phyloP scores from a whole-genome alignment of 192 early-diverging fungal species.

The Obelidium mucronatum region DNA sequence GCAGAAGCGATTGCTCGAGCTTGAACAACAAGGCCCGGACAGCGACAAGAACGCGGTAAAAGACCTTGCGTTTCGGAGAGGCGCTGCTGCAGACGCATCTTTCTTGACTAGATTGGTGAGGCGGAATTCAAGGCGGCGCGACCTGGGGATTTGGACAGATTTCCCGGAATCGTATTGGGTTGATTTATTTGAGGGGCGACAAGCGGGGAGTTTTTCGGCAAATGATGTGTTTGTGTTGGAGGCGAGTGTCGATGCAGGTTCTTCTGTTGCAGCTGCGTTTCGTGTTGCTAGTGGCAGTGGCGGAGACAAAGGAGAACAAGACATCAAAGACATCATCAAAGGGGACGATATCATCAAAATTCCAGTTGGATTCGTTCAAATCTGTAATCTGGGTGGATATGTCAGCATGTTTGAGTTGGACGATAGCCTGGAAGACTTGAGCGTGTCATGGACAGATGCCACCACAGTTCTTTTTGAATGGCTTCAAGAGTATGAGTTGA shows the following conservation, averaged over 20 bases:
- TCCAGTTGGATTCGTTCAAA: slow-evolving; percentile 3
- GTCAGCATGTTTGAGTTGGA: slow-evolving; percentile 27
- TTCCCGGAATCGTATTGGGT: not conserved
- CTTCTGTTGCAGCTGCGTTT: not conserved
- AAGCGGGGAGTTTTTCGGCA: not conserved
- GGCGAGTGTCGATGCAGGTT: not conserved
- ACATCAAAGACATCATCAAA: too few species aligned
- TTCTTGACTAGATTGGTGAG: not conserved
- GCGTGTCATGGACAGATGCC: slow-evolving; percentile 28
- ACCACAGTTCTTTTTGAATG: slow-evolving; percentile 25
- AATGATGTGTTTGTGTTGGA: not conserved
- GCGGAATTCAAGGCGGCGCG: not conserved
- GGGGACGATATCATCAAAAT: too few species aligned
- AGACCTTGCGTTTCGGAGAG: not conserved
- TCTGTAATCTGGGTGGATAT: not conserved
- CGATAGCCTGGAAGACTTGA: not conserved
- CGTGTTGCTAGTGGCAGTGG: too few species aligned
- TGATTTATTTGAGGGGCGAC: slow-evolving; percentile 20
- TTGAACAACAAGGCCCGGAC: too few species aligned
- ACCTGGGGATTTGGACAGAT: slow-evolving; percentile 37
- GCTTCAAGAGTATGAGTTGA: slow-evolving; percentile 15
- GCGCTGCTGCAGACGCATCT: not conserved
- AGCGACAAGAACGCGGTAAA: not conserved
- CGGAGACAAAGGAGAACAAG: too few species aligned
- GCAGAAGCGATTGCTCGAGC: too few species aligned